Evolutionary conservation across 2,329 filamentous ascomycete genomes (phyloP), one percentile per base, ranked within the genome.

Genomic region (Exophiala phaeomuriformis): DNA sequence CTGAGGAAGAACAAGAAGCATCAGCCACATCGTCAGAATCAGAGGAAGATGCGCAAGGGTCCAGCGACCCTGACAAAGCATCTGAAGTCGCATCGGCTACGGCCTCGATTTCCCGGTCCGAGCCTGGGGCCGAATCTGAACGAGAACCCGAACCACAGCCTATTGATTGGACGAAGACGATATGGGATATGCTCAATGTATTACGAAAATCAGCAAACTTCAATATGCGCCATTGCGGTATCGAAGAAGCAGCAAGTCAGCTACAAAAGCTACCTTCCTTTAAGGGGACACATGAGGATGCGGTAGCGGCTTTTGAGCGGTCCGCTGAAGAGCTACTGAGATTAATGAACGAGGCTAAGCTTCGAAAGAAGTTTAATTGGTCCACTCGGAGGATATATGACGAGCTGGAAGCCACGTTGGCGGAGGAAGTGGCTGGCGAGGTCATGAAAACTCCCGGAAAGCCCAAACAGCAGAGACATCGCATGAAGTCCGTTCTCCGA

Each of bases 401-500:
- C 37, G 61, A 63, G 47, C 41, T 63, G 29, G 61, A 62, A 53
- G 60, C 61, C 49, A 63, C 60, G 2, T 43, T 63, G 8, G 61
- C 61, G 2, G 61, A 58, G 6, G 61, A 62, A 52, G 55, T 63
- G 8, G 61, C 61, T 3, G 60, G 60, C 7, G 60, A 63, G n/a
- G 52, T 56, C 29, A 55, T 62, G 36, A 57, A 52, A 39, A 63
- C 61, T 5, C 60, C 61, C 0, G 55, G 54, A 19, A 62, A 59
- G 48, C 41, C 50, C 2, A 49, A 48, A 31, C 58, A 58, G 35
- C 59, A 63, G 51, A 53, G 55, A 29, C 61, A 63, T 51, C 60
- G 61, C 28, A 61, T 62, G 52, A 74, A 73, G 60, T 75, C 72
- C 1, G 69, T 75, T 2, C 65, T 75, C 8, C 71, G 72, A 4